Evolutionary conservation across 768 basidiomycete species (phyloP).

Genomic region (Russula compacta): DNA sequence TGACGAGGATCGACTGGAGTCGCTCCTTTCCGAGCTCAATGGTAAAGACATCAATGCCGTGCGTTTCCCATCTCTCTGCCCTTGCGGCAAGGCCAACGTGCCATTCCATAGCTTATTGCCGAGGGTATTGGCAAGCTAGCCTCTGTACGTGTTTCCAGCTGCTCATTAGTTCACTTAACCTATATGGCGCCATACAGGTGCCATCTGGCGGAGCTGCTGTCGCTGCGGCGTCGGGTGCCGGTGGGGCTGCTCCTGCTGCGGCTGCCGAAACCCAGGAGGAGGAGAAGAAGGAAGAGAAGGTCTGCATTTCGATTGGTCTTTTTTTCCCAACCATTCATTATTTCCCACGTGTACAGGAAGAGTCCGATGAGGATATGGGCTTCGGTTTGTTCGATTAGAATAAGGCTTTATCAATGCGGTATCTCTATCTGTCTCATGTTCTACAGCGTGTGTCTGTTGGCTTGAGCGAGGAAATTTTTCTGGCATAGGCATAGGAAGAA

Average conservation of each 20-base stretch:
- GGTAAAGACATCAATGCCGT: slow-evolving; percentile 85
- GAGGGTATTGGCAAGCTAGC: slow-evolving; percentile 91
- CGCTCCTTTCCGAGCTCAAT: slow-evolving; percentile 80
- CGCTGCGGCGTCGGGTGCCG: slow-evolving; percentile 42
- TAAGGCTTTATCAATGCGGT: slow-evolving; percentile 21
- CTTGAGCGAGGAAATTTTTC: not conserved
- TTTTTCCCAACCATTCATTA: too few relatives aligned
- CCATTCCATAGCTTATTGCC: slow-evolving; percentile 60
- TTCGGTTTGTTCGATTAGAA: slow-evolving; percentile 93
- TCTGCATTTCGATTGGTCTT: slow-evolving; percentile 27
- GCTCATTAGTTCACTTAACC: not conserved
- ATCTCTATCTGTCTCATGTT: not conserved
- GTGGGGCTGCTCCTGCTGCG: slow-evolving; percentile 50
- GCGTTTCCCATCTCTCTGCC: slow-evolving; percentile 22
- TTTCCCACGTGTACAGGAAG: slow-evolving; percentile 48
- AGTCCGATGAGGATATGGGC: slow-evolving; percentile 98
- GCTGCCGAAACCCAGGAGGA: slow-evolving; percentile 72
- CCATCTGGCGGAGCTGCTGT: slow-evolving; percentile 87
- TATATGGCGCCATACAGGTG: slow-evolving; percentile 38
- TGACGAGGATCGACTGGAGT: slow-evolving; percentile 71
- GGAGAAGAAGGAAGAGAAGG: slow-evolving; percentile 86
- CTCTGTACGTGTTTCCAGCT: slow-evolving; percentile 51
- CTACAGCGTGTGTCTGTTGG: not conserved
- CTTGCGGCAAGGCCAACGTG: not conserved
- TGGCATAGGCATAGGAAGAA: too few relatives aligned